Base-by-base conservation (phyloP, 2,329 filamentous ascomycete species). In the Fusarium hostae region DNA sequence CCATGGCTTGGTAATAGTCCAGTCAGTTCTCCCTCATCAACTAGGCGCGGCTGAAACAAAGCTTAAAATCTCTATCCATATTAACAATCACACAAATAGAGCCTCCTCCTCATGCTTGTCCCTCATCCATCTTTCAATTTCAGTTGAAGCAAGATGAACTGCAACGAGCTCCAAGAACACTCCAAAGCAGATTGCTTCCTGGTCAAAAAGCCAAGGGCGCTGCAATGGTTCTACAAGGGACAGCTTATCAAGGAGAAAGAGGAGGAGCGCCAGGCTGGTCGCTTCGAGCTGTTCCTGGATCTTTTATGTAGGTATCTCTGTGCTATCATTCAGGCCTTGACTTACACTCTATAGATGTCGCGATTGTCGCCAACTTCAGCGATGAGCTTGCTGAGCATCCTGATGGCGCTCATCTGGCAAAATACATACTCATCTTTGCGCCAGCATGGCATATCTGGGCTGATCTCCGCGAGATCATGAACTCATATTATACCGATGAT, bases 401-500 rank as follows among this genome's bases (percentile, higher is more conserved):
- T 12, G 78, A 83, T 30, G 83, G 83, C 26, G 75, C 76, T 24
- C 80, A 83, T 37, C 78, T 86, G 9, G 82, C 82, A 57, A 86
- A 86, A 75, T 86, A 85, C 72, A 79, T 86, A 32, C 80, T 86
- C 47, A 84, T 85, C 40, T 83, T 85, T 40, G 79, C 83, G 11
- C 84, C 84, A 13, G 83, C 84, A 60, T 86, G 84, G 84, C 82
- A 86, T 65, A 82, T 86, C 52, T 86, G 84, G 85, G 81, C 79
- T 43, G 85, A 86, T 66, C 78, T 86, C 22, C 82, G 84, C 66
- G 84, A 86, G 75, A 78, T 86, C 61, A 86, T 86, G 83, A 86
- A 86, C 75, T 84, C 83, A 11, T 86, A 85, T 76, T 86, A 86
- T 75, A 86, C 84, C 57, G 85, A 86, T 66, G 85, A 86, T 68